Conservation (phyloP, 2,329 filamentous ascomycete genomes). For the Hirsutella thompsonii region DNA sequence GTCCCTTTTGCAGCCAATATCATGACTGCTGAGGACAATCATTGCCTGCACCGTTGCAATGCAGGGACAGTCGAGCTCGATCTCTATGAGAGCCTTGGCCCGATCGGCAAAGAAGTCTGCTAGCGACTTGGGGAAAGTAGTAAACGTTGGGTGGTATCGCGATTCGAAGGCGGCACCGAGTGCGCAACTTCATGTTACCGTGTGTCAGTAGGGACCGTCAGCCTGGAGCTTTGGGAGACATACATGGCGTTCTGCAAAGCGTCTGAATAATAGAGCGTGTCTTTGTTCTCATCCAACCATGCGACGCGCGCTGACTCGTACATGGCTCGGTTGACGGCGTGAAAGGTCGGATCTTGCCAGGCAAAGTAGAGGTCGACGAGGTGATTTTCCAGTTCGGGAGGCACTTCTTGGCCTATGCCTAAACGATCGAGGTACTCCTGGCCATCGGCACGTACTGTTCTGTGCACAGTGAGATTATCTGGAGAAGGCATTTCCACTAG, state of each 20-base stretch:
- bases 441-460: constrained; percentile 12
- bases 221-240: constrained; percentile 1
- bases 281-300: constrained; percentile 9
- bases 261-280: constrained; percentile 15
- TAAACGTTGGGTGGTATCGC: constrained; percentile 26
- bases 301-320: constrained; percentile 7
- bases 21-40: constrained; percentile 13
- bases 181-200: constrained; percentile 17
- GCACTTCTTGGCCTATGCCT: constrained; percentile 8
- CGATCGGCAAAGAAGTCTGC: constrained; percentile 14
- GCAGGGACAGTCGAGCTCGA: constrained; percentile 13
- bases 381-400: constrained; percentile 7
- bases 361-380: constrained; percentile 9
- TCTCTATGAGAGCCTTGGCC: constrained; percentile 13
- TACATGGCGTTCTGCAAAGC: constrained; percentile 14
- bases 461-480: constrained; percentile 11
- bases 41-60: constrained; percentile 14
- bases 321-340: constrained; percentile 12
- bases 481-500: constrained; percentile 11
- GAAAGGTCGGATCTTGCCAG: constrained; percentile 11
- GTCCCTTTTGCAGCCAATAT: constrained; percentile 13
- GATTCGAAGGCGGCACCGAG: constrained; percentile 28
- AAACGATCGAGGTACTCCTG: constrained; percentile 12
- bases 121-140: constrained; percentile 19
- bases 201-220: not conserved